Percentiles rank a stretch among this genome's conserved stretches.
Evolutionary conservation across 1,139 yeast genomes (phyloP).

Genomic region (Pneumocystis oryctolagi): DNA sequence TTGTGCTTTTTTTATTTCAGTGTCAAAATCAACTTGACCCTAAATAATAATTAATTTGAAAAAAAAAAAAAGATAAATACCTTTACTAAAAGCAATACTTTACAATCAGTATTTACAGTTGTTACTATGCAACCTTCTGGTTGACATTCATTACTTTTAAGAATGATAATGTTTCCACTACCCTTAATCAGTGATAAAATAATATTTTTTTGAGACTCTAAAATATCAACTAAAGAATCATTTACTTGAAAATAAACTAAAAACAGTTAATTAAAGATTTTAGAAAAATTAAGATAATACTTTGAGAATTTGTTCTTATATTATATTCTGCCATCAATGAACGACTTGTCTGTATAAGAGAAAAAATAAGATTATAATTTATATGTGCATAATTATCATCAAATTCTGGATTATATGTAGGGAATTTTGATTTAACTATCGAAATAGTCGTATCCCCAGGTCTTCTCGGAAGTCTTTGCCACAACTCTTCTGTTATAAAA

Average conservation of each 20-base stretch:
- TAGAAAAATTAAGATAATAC: not conserved
- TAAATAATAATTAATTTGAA: constrained; percentile 18
- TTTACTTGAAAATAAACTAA: constrained; percentile 61
- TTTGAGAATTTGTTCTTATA: constrained; percentile 61
- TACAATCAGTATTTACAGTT: constrained; percentile 64
- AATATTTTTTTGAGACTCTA: constrained; percentile 59
- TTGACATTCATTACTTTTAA: constrained; percentile 23
- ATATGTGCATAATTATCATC: constrained; percentile 49
- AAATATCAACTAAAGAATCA: constrained; percentile 36
- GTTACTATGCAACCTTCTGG: constrained; percentile 86
- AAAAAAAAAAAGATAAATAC: not conserved
- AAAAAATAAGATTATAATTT: constrained; percentile 71
- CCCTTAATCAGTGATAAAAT: constrained; percentile 73
- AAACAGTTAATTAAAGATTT: not conserved
- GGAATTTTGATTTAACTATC: constrained; percentile 70
- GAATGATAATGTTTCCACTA: constrained; percentile 36
- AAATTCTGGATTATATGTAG: constrained; percentile 45
- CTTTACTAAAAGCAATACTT: constrained; percentile 72
- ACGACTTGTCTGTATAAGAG: constrained; percentile 81
- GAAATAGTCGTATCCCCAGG: constrained; percentile 51
- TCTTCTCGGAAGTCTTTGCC: constrained; percentile 95
- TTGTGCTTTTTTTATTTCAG: constrained; percentile 69
- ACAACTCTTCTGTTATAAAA: constrained; percentile 87
- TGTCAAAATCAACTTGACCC: constrained; percentile 86
- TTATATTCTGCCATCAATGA: constrained; percentile 80